Evolutionary conservation across 208 protist genomes (phyloP).

Genomic region (Leishmania lainsoni): DNA sequence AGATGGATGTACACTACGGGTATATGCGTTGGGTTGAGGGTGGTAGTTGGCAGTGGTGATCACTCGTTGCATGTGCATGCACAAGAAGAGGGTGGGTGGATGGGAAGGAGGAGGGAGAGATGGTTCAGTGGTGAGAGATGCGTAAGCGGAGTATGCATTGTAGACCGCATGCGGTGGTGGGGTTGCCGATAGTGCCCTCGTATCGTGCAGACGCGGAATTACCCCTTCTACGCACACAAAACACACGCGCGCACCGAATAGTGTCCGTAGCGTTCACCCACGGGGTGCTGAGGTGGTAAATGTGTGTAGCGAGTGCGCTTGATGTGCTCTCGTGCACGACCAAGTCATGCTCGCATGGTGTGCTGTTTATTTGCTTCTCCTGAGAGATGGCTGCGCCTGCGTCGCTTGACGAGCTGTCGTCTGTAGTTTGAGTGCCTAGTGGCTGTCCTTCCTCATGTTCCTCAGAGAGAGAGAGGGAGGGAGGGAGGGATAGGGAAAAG

Average conservation of each 20-base stretch:
- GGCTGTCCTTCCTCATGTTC: neutral
- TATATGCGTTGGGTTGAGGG: neutral
- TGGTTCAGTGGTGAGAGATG: neutral
- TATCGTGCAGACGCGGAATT: neutral
- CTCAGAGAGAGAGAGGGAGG: neutral
- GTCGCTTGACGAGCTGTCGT: neutral
- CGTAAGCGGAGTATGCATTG: neutral
- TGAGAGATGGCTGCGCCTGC: neutral
- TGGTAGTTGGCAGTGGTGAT: neutral
- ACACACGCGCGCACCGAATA: neutral
- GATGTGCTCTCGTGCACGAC: neutral
- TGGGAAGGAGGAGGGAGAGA: no score
- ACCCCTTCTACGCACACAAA: neutral
- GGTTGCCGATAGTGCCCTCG: neutral
- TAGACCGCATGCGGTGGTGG: neutral
- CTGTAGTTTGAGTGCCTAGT: neutral
- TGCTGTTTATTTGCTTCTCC: neutral
- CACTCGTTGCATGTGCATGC: neutral
- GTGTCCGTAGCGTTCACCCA: neutral
- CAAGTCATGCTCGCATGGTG: neutral
- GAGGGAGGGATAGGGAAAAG: neutral
- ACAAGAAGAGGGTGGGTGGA: neutral
- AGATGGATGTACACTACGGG: neutral
- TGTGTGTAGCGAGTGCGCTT: neutral
- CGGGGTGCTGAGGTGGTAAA: neutral